Evolutionary conservation across 768 basidiomycete genomes (phyloP), one percentile per base, ranked within the genome.

Genomic region (Boletus subcaerulescens): DNA sequence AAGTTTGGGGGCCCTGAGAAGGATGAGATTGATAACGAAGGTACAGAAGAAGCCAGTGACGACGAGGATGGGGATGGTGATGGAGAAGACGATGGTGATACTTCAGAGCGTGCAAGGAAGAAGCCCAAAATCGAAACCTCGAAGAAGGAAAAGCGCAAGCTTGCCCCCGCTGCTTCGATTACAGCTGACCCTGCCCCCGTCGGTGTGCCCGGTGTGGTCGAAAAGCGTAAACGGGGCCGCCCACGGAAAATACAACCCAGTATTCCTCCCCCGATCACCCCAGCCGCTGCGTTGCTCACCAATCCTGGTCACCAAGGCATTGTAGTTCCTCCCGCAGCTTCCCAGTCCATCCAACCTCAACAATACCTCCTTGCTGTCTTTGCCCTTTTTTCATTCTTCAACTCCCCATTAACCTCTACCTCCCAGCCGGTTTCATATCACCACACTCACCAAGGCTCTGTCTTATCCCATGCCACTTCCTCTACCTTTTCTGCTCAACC

Each of bases 331-430:
- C 55, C 60, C 10, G 18, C 45, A 5, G 36, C 40, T 17, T 44
- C 65, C 35, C 69, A 61, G 35, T 40, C 45, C 5, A 9, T 31
- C 18, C 66, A 65, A 17, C 68, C 73, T 3, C 76, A 70, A 41
- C 89, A 91, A 57, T 91, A 88, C 68, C 84, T 93, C 48, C 82
- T 93, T 45, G 90, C 89, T 26, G 83, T 83, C 26, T 93, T 93
- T 62, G 88, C 89, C 0, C 76, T 93, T 50, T 91, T 93, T 73
- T 91, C 89, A 0, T 88, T 93, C 73, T 89, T 91, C 76, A 91
- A 89, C 62, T 87, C 86, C 0, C 84, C 87, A 3, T 68, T 89
- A 17, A 77, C 85, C 0, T 75, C 80, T 1, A 70, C 73, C 11
- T 58, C 76, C 1, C 59, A 67, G 29, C 63, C 67, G 11, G 51